Conservation (phyloP, 768 basidiomycete species). For the Guyanaporus albipodus region DNA sequence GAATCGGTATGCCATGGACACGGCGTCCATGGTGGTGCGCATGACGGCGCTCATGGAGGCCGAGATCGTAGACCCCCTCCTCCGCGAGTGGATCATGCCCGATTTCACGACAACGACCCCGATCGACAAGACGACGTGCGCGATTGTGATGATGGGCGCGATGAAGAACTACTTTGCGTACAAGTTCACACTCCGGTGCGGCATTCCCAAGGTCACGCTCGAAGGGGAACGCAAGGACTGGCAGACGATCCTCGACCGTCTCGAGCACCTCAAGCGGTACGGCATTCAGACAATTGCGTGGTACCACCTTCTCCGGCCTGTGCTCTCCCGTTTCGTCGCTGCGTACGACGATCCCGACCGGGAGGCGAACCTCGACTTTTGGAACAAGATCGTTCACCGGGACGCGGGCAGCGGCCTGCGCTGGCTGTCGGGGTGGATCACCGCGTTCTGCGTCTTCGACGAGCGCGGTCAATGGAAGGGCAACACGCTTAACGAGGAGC, state of each 20-base stretch:
- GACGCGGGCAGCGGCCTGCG: conserved; percentile 27
- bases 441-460: conserved; percentile 35
- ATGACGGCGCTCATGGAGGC: conserved; percentile 22
- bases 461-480: conserved; percentile 33
- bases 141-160: conserved; percentile 41
- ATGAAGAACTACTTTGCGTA: conserved; percentile 41
- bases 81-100: conserved; percentile 41
- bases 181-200: conserved; percentile 31
- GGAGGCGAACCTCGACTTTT: conserved; percentile 34
- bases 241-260: conserved; percentile 31
- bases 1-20: conserved; percentile 29
- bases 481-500: conserved; percentile 27
- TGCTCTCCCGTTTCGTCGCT: conserved; percentile 35
- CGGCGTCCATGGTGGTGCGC: conserved; percentile 25
- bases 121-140: conserved; percentile 35
- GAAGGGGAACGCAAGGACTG: conserved; percentile 41
- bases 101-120: conserved; percentile 42
- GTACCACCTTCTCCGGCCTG: conserved; percentile 38
- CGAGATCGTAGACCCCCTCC: conserved; percentile 19
- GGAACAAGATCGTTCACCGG: conserved; percentile 34
- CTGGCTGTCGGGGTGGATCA: conserved; percentile 40
- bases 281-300: conserved; percentile 37
- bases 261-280: conserved; percentile 38
- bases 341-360: conserved; percentile 34
- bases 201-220: conserved; percentile 44